Percentiles rank a stretch among this genome's conserved stretches.
Evolutionary conservation across 75 land plant species (phyloP).

Genomic region (Cryptomeria japonica): DNA sequence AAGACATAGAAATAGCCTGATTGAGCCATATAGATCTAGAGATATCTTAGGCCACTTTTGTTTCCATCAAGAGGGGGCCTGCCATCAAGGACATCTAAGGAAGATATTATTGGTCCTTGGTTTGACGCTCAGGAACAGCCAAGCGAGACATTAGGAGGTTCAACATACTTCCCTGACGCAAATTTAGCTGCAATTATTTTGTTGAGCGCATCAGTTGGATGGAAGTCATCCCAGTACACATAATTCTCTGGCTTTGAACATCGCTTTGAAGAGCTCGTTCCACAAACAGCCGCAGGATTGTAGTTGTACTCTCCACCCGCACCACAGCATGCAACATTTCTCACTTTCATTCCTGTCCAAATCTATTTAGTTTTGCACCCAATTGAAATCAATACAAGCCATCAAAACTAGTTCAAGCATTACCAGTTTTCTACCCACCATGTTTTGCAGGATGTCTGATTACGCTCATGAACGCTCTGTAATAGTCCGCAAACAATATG

Average conservation of each 20-base stretch:
- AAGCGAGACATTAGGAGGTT: neutral
- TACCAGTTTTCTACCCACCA: neutral
- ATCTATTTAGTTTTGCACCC: too few species aligned
- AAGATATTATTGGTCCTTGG: too few species aligned
- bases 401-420: neutral
- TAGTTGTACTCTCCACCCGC: neutral
- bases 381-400: neutral
- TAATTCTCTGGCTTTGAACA: neutral
- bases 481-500: conserved; percentile 3
- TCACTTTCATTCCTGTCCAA: neutral
- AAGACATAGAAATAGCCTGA: too few species aligned
- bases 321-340: neutral
- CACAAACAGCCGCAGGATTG: neutral
- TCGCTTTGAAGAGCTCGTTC: neutral
- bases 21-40: too few species aligned
- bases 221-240: neutral
- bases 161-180: neutral
- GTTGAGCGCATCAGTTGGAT: neutral
- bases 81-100: too few species aligned
- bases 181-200: neutral
- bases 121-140: neutral
- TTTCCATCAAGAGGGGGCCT: too few species aligned
- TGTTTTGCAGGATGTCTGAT: neutral
- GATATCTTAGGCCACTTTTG: too few species aligned
- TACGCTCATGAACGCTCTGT: neutral